Evolutionary conservation across 257 asterid genomes (phyloP), one percentile per base, ranked within the genome.

Genomic region (Leonotis leonurus): DNA sequence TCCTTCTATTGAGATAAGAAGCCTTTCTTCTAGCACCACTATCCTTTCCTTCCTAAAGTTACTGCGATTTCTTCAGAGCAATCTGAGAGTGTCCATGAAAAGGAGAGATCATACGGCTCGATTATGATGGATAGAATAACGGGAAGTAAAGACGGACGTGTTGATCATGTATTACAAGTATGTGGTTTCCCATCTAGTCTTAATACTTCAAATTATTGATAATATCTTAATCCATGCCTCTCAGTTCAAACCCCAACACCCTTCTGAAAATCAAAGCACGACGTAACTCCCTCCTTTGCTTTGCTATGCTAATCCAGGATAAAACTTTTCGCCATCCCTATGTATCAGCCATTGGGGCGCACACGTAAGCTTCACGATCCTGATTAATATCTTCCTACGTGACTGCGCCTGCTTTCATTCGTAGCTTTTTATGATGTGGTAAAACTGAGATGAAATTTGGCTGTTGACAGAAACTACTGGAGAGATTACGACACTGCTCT

Each of bases 291-390:
- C 58, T 63, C 16, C 39, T 27, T 20, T 22, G 59, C 55, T 60
- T 63, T 73, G 41, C 32, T 56, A n/a, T n/a, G n/a, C n/a, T n/a
- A 6, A 45, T 78, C 78, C 90, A 92, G 99, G 97, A 92, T 64
- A 89, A 92, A 78, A 92, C 99, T 50, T 87, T 92, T 71, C 96
- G 95, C 14, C 97, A 92, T 73, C 95, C 97, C 5, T 92, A 89
- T 54, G 68, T 92, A 71, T 92, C 99, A 21, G 95, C 97, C 68
- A 76, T 92, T 51, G 91, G 90, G 24, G 76, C 99, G 11, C 99
- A 92, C 53, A 92, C 99, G 96, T 89, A 76, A 89, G 96, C 66
- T 30, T 63, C 75, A 26, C 13, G 50, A 10, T 56, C 45, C 52
- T 9, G 18, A 27, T 40, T 18, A 27, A 26, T 37, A 37, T 4